Evolutionary conservation across 1,284 basidiomycete genomes (phyloP).

Genomic region (Trichosporon inkin): DNA sequence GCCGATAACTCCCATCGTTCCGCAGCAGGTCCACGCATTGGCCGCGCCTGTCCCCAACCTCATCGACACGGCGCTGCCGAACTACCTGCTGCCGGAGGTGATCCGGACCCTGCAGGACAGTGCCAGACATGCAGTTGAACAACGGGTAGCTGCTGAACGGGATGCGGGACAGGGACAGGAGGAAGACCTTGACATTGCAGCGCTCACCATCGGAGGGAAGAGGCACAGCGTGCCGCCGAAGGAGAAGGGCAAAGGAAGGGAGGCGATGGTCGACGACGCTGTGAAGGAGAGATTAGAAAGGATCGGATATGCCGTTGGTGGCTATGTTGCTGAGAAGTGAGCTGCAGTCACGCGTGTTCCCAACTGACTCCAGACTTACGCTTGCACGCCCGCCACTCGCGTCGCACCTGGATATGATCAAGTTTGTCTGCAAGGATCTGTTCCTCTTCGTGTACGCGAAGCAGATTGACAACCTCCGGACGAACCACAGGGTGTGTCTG

Average conservation of each 20-base stretch:
- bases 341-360: slow-evolving; percentile 25
- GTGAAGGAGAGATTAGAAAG: slow-evolving; percentile 67
- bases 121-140: slow-evolving; percentile 62
- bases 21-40: slow-evolving; percentile 40
- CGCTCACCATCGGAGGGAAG: slow-evolving; percentile 4
- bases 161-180: slow-evolving; percentile 26
- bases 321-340: slow-evolving; percentile 77
- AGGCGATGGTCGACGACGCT: slow-evolving; percentile 61
- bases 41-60: slow-evolving; percentile 47
- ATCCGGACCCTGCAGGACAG: slow-evolving; percentile 68
- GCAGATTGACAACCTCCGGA: slow-evolving; percentile 90
- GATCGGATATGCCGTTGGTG: slow-evolving; percentile 81
- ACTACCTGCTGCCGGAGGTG: slow-evolving; percentile 78
- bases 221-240: slow-evolving; percentile 1
- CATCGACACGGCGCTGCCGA: slow-evolving; percentile 72
- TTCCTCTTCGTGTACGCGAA: slow-evolving; percentile 55
- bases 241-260: slow-evolving; percentile 38
- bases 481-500: slow-evolving; percentile 73
- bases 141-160: slow-evolving; percentile 45
- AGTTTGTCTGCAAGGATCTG: slow-evolving; percentile 95
- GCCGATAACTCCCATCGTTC: slow-evolving; percentile 36
- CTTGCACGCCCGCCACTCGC: slow-evolving; percentile 68
- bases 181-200: slow-evolving; percentile 31
- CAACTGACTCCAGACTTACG: slow-evolving; percentile 59
- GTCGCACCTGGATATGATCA: slow-evolving; percentile 83